Conservation (phyloP, 1,284 basidiomycete genomes). For the Cutaneotrichosporon sp. region DNA sequence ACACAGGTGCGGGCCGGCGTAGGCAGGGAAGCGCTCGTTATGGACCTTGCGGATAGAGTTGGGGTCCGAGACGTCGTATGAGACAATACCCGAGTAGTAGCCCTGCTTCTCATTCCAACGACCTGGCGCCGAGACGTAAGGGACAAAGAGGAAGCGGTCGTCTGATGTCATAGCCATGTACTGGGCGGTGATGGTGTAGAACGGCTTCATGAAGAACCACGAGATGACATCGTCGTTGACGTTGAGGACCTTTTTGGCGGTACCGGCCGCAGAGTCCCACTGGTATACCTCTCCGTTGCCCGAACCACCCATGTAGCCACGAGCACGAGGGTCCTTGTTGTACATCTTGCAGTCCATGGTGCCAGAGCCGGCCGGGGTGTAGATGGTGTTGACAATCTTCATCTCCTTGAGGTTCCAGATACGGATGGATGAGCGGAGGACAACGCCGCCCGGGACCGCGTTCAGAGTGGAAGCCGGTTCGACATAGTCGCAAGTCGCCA, state of each 20-base stretch:
- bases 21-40: conserved; percentile 15
- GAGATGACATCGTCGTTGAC: conserved; percentile 16
- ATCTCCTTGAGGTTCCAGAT: conserved; percentile 21
- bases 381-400: conserved; percentile 16
- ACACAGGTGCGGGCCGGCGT: conserved; percentile 23
- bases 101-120: conserved; percentile 12
- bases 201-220: conserved; percentile 8
- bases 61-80: conserved; percentile 22
- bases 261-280: conserved; percentile 15
- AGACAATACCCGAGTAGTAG: conserved; percentile 19
- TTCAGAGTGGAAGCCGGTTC: conserved; percentile 16
- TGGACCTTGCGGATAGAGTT: conserved; percentile 11
- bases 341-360: conserved; percentile 21
- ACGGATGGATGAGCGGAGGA: conserved; percentile 15
- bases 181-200: conserved; percentile 21
- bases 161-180: conserved; percentile 21
- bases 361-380: conserved; percentile 16
- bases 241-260: conserved; percentile 17
- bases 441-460: conserved; percentile 8
- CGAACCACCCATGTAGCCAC: conserved; percentile 22
- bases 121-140: conserved; percentile 17
- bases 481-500: conserved; percentile 23
- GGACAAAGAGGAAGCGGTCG: conserved; percentile 22
- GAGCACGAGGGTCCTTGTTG: conserved; percentile 15
- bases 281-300: conserved; percentile 22